A percentile compares a stretch with the other conserved stretches of the same genome.
Evolutionary conservation across 2,329 filamentous ascomycete genomes (phyloP).

Genomic region (Cladobotryum mycophilum): DNA sequence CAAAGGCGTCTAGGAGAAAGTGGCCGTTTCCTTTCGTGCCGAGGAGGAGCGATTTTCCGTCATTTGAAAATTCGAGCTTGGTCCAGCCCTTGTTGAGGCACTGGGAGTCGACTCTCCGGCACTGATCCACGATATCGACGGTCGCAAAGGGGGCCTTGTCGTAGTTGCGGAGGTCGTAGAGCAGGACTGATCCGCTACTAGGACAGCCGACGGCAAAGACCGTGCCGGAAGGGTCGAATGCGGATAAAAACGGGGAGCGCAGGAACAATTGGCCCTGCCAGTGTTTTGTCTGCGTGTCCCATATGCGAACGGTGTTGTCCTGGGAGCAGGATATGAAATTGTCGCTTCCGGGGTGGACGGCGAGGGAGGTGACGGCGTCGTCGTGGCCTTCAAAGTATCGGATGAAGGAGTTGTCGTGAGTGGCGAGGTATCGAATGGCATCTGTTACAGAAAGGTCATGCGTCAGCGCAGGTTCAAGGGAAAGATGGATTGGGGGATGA

Average conservation of each 20-base stretch:
- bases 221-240: constrained; percentile 86
- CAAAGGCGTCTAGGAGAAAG: constrained; percentile 89
- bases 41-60: constrained; percentile 79
- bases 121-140: constrained; percentile 67
- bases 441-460: constrained; percentile 52
- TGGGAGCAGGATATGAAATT: constrained; percentile 87
- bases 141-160: constrained; percentile 83
- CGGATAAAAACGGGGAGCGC: constrained; percentile 71
- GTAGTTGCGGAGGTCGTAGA: constrained; percentile 92
- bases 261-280: constrained; percentile 76
- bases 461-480: constrained; percentile 1
- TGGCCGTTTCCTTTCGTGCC: constrained; percentile 81
- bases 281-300: constrained; percentile 78
- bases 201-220: constrained; percentile 88
- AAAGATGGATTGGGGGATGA: not conserved
- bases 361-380: constrained; percentile 72
- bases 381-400: constrained; percentile 94
- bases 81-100: constrained; percentile 71
- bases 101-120: constrained; percentile 43
- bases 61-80: constrained; percentile 90
- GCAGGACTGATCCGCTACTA: constrained; percentile 67
- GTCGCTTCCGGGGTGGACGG: constrained; percentile 80
- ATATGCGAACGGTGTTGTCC: constrained; percentile 86
- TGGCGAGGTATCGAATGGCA: constrained; percentile 79
- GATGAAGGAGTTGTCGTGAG: constrained; percentile 93